A percentile compares a stretch with the other conserved stretches of the same genome.
These are phyloP conservation scores for Amauroascus verrucosus DNA, from an alignment of 2,329 filamentous ascomycete species.

Conservation along the genomic window DNA sequence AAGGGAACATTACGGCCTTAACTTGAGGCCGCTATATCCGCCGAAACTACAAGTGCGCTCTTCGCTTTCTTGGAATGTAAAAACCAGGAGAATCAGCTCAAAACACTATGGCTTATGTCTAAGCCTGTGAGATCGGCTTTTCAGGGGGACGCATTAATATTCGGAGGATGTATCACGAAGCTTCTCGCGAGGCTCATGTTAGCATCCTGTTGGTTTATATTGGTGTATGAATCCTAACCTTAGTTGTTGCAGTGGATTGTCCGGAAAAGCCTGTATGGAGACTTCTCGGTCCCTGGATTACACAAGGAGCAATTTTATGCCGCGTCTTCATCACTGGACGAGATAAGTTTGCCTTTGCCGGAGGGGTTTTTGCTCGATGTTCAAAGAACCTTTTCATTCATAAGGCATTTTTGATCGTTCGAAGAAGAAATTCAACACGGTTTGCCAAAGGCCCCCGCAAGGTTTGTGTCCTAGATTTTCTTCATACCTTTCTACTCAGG, in stretches of 20 bases:
- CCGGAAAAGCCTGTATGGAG: background rate
- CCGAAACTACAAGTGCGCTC: background rate
- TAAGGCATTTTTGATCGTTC: slow-evolving; percentile 4
- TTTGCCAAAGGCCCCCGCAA: slow-evolving; percentile 2
- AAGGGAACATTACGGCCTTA: slow-evolving; percentile 9
- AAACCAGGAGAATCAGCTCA: slow-evolving; percentile 2
- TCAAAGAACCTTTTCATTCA: slow-evolving; percentile 8
- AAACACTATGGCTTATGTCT: slow-evolving; percentile 13
- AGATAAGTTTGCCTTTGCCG: slow-evolving; percentile 12
- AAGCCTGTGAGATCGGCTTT: background rate
- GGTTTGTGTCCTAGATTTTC: background rate
- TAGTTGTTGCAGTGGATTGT: background rate
- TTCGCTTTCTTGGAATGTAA: slow-evolving; percentile 7
- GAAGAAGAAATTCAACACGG: slow-evolving; percentile 7
- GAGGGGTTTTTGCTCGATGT: slow-evolving; percentile 11
- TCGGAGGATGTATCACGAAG: background rate
- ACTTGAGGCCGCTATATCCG: slow-evolving; percentile 10
- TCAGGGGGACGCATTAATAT: background rate
- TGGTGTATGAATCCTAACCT: background rate
- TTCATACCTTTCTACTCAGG: background rate
- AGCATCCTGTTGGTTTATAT: background rate
- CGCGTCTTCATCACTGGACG: slow-evolving; percentile 11
- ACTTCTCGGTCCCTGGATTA: background rate
- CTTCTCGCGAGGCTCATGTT: background rate
- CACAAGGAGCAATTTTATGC: slow-evolving; percentile 5